Conservation (phyloP, 176 grass and related monocot species). For the Aegilops sharonensis region DNA sequence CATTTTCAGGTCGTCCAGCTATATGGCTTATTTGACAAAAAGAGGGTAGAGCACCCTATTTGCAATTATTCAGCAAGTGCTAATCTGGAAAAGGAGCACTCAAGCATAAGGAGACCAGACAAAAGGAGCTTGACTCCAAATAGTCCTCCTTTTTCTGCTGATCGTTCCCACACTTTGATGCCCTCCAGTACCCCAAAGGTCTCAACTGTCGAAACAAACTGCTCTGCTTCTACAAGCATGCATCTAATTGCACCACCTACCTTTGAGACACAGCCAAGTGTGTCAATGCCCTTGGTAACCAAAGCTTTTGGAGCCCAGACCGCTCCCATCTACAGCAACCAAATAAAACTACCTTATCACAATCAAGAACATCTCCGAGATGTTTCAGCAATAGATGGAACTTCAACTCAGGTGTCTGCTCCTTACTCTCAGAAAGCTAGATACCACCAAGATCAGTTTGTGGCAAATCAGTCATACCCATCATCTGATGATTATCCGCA, state of each 20-base stretch:
- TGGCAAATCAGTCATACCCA: slow-evolving; percentile 22
- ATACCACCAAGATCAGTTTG: slow-evolving; percentile 6
- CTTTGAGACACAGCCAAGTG: slow-evolving; percentile 9
- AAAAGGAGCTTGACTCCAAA: slow-evolving; percentile 24
- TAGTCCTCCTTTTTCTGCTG: slow-evolving; percentile 1
- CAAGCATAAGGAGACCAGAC: neutral
- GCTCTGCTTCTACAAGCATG: slow-evolving; percentile 27
- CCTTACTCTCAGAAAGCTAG: neutral
- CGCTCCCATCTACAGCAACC: slow-evolving; percentile 17
- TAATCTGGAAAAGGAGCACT: slow-evolving; percentile 9
- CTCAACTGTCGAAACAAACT: slow-evolving; percentile 31
- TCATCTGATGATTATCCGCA: slow-evolving; percentile 5
- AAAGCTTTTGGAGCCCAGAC: slow-evolving; percentile 15
- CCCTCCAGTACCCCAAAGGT: neutral
- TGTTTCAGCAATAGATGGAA: slow-evolving; percentile 13
- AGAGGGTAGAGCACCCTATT: slow-evolving; percentile 20
- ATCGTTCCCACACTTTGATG: neutral
- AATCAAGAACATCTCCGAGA: neutral
- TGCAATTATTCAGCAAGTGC: neutral
- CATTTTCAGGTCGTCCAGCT: slow-evolving; percentile 39
- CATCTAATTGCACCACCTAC: neutral
- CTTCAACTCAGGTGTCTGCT: slow-evolving; percentile 33
- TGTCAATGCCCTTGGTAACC: slow-evolving; percentile 1
- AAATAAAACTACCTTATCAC: slow-evolving; percentile 13
- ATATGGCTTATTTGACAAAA: slow-evolving; percentile 38